These are phyloP conservation scores for Ogataea hybrid DNA, from an alignment of 1,139 yeast genomes.

Conservation along the genomic window DNA sequence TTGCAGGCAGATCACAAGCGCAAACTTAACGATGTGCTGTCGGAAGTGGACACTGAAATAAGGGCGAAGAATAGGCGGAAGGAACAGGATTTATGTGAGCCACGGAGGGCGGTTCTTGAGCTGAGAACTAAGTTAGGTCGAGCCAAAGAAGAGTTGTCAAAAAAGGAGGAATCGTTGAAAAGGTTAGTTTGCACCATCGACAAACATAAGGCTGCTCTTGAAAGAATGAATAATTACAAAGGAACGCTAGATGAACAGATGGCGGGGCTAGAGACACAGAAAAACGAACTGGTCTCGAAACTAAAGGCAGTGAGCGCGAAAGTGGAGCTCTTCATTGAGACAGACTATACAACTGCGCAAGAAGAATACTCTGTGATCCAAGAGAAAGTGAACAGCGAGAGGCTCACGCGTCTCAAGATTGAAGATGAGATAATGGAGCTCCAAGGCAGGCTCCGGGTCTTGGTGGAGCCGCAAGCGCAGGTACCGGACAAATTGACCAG, in stretches of 20 bases:
- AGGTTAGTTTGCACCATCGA: constrained; percentile 2
- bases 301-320: constrained; percentile 8
- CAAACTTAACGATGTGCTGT: constrained; percentile 5
- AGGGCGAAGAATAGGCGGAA: background rate
- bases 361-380: constrained; percentile 8
- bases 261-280: constrained; percentile 10
- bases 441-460: constrained; percentile 13
- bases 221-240: constrained; percentile 5
- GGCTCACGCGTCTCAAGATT: constrained; percentile 12
- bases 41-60: constrained; percentile 3
- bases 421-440: constrained; percentile 17
- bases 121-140: constrained; percentile 4
- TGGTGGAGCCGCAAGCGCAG: constrained; percentile 2
- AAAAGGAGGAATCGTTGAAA: background rate
- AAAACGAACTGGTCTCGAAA: constrained; percentile 11
- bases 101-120: constrained; percentile 4
- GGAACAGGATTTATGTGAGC: constrained; percentile 1
- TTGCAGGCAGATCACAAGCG: constrained; percentile 1
- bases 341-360: constrained; percentile 2
- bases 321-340: constrained; percentile 5
- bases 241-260: constrained; percentile 17
- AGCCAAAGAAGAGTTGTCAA: background rate
- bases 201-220: constrained; percentile 2
- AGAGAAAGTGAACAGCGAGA: constrained; percentile 11
- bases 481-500: background rate